These are phyloP conservation scores for Cunninghamia lanceolata DNA, from an alignment of 75 land plant species.

Conservation along the genomic window DNA sequence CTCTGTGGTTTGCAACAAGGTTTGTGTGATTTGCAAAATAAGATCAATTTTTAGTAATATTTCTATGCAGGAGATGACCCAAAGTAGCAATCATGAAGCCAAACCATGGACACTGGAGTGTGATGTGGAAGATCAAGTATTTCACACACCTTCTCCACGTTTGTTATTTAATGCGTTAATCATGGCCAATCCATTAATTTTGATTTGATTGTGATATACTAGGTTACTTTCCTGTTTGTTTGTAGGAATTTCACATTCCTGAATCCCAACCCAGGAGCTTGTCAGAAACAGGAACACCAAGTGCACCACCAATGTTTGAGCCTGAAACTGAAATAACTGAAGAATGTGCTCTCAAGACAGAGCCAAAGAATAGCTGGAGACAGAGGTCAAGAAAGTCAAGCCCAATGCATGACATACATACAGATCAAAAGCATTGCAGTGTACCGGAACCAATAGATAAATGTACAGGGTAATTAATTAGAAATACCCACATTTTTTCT, in stretches of 20 bases:
- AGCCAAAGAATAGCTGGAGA: neutral
- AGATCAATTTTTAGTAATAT: neutral
- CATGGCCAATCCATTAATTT: neutral
- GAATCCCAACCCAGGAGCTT: slow-evolving; percentile 5
- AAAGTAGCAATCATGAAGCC: neutral
- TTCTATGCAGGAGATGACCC: neutral
- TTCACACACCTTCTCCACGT: neutral
- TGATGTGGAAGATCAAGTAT: slow-evolving; percentile 5
- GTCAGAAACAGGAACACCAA: slow-evolving; percentile 55
- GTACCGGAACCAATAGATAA: neutral
- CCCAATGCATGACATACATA: neutral
- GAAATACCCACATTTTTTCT: neutral
- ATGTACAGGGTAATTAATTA: neutral
- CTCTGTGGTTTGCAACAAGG: neutral
- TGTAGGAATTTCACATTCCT: neutral
- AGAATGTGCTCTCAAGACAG: neutral
- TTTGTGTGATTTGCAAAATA: neutral
- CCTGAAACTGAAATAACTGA: slow-evolving; percentile 22
- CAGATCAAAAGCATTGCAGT: neutral
- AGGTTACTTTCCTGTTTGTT: neutral
- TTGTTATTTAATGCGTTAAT: neutral
- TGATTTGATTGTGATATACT: neutral
- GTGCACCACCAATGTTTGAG: slow-evolving; percentile 66
- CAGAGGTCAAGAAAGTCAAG: neutral
- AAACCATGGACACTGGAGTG: neutral